Conservation (phyloP, 2,329 filamentous ascomycete genomes). For the Elsinoe ampelina region DNA sequence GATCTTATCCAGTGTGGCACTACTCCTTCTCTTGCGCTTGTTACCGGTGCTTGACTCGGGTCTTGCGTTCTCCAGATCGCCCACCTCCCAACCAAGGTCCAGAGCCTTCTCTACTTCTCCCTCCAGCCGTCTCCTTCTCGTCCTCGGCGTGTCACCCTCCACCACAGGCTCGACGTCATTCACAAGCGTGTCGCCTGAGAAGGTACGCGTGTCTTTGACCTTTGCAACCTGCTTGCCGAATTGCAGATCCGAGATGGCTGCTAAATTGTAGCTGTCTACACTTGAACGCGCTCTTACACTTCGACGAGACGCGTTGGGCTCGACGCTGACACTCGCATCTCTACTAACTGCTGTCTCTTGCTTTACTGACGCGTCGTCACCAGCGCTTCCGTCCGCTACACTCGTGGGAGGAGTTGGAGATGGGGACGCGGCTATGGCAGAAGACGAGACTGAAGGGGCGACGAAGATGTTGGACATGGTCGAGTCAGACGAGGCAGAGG, state of each 20-base stretch:
- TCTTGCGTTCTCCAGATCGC: constrained; percentile 10
- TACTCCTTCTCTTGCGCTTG: constrained; percentile 12
- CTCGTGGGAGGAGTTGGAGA: constrained; percentile 60
- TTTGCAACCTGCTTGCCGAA: constrained; percentile 15
- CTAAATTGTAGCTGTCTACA: constrained; percentile 54
- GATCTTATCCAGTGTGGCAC: constrained; percentile 15
- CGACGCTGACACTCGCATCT: not conserved
- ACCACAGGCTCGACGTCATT: constrained; percentile 21
- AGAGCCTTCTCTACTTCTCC: constrained; percentile 40
- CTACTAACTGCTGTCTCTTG: constrained; percentile 19
- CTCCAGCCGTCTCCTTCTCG: constrained; percentile 22
- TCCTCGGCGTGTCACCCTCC: constrained; percentile 16
- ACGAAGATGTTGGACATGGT: constrained; percentile 35
- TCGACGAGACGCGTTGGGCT: constrained; percentile 26
- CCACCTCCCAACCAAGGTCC: constrained; percentile 30
- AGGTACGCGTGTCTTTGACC: constrained; percentile 16
- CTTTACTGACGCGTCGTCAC: constrained; percentile 30
- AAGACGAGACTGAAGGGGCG: constrained; percentile 25
- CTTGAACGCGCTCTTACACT: constrained; percentile 48
- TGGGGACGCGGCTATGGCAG: constrained; percentile 45
- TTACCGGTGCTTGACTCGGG: constrained; percentile 3
- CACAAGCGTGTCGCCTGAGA: constrained; percentile 35
- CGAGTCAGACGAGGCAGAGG: constrained; percentile 34
- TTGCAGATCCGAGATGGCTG: constrained; percentile 23
- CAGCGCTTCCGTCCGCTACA: constrained; percentile 52